Evolutionary conservation across 192 early-diverging fungal species (phyloP), one percentile per base, ranked within the genome.

Genomic region (Mortierella hygrophila): DNA sequence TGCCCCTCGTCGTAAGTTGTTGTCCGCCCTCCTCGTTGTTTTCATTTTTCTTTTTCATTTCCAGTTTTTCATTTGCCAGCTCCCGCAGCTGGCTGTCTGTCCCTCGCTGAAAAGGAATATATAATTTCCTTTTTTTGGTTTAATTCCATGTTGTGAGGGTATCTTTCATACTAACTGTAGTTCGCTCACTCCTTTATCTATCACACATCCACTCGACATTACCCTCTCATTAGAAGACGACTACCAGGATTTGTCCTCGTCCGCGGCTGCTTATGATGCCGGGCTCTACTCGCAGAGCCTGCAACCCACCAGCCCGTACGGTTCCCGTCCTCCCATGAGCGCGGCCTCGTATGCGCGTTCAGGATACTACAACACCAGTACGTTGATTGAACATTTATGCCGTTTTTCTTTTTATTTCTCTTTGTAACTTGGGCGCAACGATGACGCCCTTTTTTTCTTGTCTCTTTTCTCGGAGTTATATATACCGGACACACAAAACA

Each of bases 341-440:
- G 37, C 72, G n/a, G 49, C 82, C 3, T 44, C 72, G 3, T 82
- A 73, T 74, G 76, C 71, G 18, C 82, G 82, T 73, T 35, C 76
- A 38, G 82, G 82, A 75, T 83, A 83, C 44, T 83, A 83, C 65
- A 83, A 70, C 42, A 40, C 82, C 42, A 78, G 82, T 83, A 83
- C 46, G 82, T 83, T 29, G 49, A 52, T 20, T 52, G 15, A 20
- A 21, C 49, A 57, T 29, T 9, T n/a, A 47, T 75, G 18, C 46
- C 72, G 16, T 54, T 74, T 74, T 75, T 42, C 44, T n/a, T 54
- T 75, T 49, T 11, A 79, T 26, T 57, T 57, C 55, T 42, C 42
- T 72, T 32, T 32, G 44, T 72, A n/a, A n/a, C 71, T 13, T 47
- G 60, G 60, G 60, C 60, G 60, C 60, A 65, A 65, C 60, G 29